Percentiles rank a stretch among this genome's conserved stretches.
Evolutionary conservation across 805 yeast genomes (phyloP).

Genomic region (Isabelozyma gotoi): DNA sequence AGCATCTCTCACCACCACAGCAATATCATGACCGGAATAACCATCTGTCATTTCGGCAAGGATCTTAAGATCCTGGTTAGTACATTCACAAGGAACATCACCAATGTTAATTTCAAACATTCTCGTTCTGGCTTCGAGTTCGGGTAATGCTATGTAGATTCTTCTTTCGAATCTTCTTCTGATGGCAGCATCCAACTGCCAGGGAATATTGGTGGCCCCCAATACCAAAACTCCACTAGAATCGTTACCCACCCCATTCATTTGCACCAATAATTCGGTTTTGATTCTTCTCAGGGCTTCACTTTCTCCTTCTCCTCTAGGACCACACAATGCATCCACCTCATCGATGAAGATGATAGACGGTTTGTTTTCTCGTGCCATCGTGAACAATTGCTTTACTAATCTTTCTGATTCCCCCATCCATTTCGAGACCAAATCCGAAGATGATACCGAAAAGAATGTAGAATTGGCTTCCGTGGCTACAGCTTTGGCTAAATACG

Average conservation of each 20-base stretch:
- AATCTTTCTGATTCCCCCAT: constrained; percentile 98
- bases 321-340: constrained; percentile 97
- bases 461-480: constrained; percentile 98
- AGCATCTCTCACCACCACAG: constrained; percentile 96
- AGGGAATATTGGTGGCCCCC: constrained; percentile 98
- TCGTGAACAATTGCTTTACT: constrained; percentile 88
- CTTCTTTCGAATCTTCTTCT: constrained; percentile 95
- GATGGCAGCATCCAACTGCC: constrained; percentile 98
- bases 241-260: constrained; percentile 99
- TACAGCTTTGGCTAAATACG: constrained; percentile 94
- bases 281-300: constrained; percentile 96
- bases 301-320: constrained; percentile 96
- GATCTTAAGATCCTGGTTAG: constrained; percentile 68
- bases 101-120: constrained; percentile 96
- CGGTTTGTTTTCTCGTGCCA: constrained; percentile 97
- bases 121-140: constrained; percentile 82
- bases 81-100: constrained; percentile 77
- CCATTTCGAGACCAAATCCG: constrained; percentile 97
- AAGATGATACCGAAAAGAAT: constrained; percentile 92
- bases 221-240: constrained; percentile 87
- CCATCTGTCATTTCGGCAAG: constrained; percentile 95
- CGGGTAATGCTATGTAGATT: constrained; percentile 94
- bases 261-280: constrained; percentile 92
- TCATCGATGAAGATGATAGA: constrained; percentile 96
- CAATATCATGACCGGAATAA: constrained; percentile 95